These are phyloP conservation scores for Coemansia sp. DNA, from an alignment of 192 early-diverging fungal species.

Conservation along the genomic window DNA sequence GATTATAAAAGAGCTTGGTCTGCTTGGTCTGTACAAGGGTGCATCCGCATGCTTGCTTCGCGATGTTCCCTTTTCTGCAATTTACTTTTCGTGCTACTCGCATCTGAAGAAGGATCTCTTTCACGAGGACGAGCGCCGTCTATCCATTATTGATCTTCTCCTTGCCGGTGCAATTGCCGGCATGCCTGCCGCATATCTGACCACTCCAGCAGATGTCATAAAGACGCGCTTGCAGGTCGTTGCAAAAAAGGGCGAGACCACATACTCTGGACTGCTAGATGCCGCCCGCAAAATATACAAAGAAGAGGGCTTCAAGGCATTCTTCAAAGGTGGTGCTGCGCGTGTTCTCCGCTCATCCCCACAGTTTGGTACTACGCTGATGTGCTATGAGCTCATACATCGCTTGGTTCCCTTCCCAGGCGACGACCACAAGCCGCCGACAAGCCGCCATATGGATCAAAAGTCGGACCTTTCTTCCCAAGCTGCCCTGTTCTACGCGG, in stretches of 20 bases:
- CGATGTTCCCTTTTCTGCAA: conserved; percentile 96
- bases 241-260: conserved; percentile 83
- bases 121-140: conserved; percentile 75
- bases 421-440: conserved; percentile 30
- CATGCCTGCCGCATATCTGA: conserved; percentile 94
- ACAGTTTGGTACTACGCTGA: conserved; percentile 96
- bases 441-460: conserved; percentile 17
- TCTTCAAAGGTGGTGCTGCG: conserved; percentile 96
- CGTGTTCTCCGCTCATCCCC: conserved; percentile 93
- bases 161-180: conserved; percentile 91
- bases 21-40: conserved; percentile 93
- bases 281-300: conserved; percentile 81
- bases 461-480: conserved; percentile 41
- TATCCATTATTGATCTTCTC: conserved; percentile 63
- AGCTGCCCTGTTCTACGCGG: conserved; percentile 43
- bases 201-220: conserved; percentile 97
- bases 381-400: conserved; percentile 88
- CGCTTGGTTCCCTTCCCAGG: conserved; percentile 60
- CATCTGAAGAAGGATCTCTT: conserved; percentile 94
- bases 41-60: conserved; percentile 89
- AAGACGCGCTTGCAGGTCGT: conserved; percentile 97
- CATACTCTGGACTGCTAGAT: conserved; percentile 83
- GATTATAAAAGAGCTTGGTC: conserved; percentile 87
- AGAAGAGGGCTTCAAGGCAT: conserved; percentile 92
- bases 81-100: conserved; percentile 97